These are phyloP conservation scores for Biscutella laevigata DNA, from an alignment of 441 rosid genomes.

Conservation along the genomic window DNA sequence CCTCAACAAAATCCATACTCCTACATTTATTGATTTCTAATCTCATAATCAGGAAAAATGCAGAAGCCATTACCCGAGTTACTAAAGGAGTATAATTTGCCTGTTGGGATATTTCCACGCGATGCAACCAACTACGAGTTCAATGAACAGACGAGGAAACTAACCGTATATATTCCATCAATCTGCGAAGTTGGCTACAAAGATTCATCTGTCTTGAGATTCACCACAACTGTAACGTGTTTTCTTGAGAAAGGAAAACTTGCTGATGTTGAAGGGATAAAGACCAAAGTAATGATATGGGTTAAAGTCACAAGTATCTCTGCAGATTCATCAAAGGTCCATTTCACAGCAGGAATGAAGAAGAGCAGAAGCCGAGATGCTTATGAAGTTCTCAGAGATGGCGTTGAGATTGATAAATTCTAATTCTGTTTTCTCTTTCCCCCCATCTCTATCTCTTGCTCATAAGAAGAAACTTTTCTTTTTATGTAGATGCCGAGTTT, in stretches of 20 bases:
- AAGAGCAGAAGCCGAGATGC: slow-evolving; percentile 72
- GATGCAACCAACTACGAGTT: slow-evolving; percentile 80
- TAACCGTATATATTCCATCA: slow-evolving; percentile 63
- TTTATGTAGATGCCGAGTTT: background rate
- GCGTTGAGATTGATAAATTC: slow-evolving; percentile 62
- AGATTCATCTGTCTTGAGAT: slow-evolving; percentile 74
- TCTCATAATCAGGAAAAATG: slow-evolving; percentile 46
- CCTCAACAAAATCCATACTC: background rate
- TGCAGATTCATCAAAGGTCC: slow-evolving; percentile 75
- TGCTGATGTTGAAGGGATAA: slow-evolving; percentile 73
- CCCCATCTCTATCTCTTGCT: background rate
- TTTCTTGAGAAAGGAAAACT: slow-evolving; percentile 65
- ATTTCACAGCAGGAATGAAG: slow-evolving; percentile 87
- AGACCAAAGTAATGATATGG: slow-evolving; percentile 88
- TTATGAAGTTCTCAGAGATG: slow-evolving; percentile 49
- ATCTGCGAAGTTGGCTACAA: slow-evolving; percentile 73
- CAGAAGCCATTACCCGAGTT: slow-evolving; percentile 62
- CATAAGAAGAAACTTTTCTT: background rate
- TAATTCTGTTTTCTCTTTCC: slow-evolving; percentile 23
- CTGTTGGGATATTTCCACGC: slow-evolving; percentile 85
- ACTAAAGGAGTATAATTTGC: slow-evolving; percentile 67
- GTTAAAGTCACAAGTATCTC: slow-evolving; percentile 74
- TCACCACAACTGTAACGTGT: slow-evolving; percentile 72
- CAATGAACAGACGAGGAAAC: slow-evolving; percentile 66
- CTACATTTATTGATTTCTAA: background rate